phyloP scores from a whole-genome alignment of 2,329 filamentous ascomycete genomes.

The Lachnellula suecica region DNA sequence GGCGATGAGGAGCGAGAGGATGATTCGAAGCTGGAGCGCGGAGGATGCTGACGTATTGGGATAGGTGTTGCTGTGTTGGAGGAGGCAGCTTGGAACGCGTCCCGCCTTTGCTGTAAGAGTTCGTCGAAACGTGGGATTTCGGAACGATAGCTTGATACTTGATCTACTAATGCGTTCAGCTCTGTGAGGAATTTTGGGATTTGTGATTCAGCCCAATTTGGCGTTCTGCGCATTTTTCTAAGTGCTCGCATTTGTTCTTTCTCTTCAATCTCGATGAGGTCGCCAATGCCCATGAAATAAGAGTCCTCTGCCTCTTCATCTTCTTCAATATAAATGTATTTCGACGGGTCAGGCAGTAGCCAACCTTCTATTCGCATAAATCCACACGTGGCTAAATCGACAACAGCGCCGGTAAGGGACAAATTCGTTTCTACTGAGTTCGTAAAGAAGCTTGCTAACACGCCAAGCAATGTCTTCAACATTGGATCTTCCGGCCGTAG shows the following conservation, averaged over 20 bases:
- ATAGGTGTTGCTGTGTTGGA: conserved; percentile 33
- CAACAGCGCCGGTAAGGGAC: conserved; percentile 78
- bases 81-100: conserved; percentile 61
- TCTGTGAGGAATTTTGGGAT: conserved; percentile 55
- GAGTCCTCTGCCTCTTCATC: conserved; percentile 40
- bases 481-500: conserved; percentile 62
- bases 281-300: conserved; percentile 15
- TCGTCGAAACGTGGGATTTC: conserved; percentile 72
- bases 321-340: conserved; percentile 56
- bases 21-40: conserved; percentile 45
- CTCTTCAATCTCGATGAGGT: conserved; percentile 37
- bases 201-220: conserved; percentile 50
- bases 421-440: conserved; percentile 93
- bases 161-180: conserved; percentile 59
- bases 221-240: conserved; percentile 51
- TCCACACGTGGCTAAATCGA: conserved; percentile 81
- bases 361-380: conserved; percentile 87
- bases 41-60: conserved; percentile 30
- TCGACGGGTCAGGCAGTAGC: conserved; percentile 73
- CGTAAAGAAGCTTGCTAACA: conserved; percentile 78
- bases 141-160: conserved; percentile 60
- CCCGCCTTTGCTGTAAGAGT: conserved; percentile 63
- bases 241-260: conserved; percentile 47
- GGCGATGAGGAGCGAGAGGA: conserved; percentile 49
- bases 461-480: conserved; percentile 64